phyloP scores from a whole-genome alignment of 1,284 basidiomycete genomes.

The Porogramme epimiltina region DNA sequence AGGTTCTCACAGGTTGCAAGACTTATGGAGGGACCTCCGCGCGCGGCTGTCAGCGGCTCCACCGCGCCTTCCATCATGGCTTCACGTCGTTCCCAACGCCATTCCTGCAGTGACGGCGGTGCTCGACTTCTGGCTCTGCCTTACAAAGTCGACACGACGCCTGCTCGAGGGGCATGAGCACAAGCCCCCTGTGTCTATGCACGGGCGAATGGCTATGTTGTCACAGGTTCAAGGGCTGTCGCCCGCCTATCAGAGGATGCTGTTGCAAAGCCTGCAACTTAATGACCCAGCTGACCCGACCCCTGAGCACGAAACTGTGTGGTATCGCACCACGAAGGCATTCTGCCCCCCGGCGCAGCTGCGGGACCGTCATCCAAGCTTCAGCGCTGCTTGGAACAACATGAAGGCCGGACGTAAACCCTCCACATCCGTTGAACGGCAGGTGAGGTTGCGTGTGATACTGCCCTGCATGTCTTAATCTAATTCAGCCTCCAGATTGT shows the following conservation, averaged over 20 bases:
- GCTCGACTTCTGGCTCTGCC: slow-evolving; percentile 3
- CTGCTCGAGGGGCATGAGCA: slow-evolving; percentile 2
- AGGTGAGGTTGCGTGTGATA: not conserved
- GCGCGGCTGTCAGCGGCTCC: not conserved
- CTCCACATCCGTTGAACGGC: not conserved
- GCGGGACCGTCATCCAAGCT: slow-evolving; percentile 2
- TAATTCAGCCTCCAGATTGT: not conserved
- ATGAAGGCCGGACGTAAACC: not conserved
- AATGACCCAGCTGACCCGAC: not conserved
- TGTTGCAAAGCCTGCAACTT: not conserved
- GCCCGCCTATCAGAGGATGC: too few relatives aligned
- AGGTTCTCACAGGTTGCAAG: not conserved
- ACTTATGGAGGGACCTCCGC: not conserved
- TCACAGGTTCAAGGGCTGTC: too few relatives aligned
- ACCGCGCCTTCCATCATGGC: slow-evolving; percentile 1
- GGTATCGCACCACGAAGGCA: slow-evolving; percentile 4
- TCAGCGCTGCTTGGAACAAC: not conserved
- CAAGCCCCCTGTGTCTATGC: too few relatives aligned
- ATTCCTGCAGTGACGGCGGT: not conserved
- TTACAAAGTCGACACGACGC: not conserved
- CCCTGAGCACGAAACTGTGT: slow-evolving; percentile 1
- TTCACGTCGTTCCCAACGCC: slow-evolving; percentile 6
- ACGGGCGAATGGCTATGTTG: too few relatives aligned
- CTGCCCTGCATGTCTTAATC: not conserved
- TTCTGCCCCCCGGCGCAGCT: slow-evolving; percentile 6